A percentile compares a stretch with the other conserved stretches of the same genome.
These are phyloP conservation scores for Paramecium tetraurelia DNA, from an alignment of 73 alveolate species.

Conservation along the genomic window DNA sequence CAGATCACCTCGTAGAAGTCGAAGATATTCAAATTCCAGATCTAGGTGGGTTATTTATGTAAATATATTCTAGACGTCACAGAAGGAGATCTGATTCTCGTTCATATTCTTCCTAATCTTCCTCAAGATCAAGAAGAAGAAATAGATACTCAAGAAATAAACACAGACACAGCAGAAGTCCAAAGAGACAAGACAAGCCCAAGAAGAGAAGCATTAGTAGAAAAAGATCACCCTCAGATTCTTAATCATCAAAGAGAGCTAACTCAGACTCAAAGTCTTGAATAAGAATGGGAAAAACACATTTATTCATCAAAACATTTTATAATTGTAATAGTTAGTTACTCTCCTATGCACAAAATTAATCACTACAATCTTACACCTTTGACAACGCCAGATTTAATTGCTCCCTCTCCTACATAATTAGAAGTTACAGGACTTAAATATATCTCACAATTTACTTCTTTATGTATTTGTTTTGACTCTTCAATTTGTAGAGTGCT, in stretches of 20 bases:
- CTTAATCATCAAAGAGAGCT: neutral
- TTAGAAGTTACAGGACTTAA: neutral
- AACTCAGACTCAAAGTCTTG: slow-evolving; percentile 13
- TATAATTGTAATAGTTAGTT: neutral
- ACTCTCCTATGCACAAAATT: neutral
- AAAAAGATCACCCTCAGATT: neutral
- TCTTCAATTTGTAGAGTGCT: slow-evolving; percentile 9
- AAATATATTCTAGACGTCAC: neutral
- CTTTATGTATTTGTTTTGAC: neutral
- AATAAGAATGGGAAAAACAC: slow-evolving; percentile 7
- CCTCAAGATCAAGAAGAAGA: slow-evolving; percentile 4
- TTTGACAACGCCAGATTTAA: neutral
- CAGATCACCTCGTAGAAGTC: slow-evolving; percentile 3
- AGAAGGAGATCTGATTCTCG: slow-evolving; percentile 18
- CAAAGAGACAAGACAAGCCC: neutral
- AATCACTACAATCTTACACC: slow-evolving; percentile 20
- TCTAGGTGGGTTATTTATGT: neutral
- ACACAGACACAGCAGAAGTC: neutral
- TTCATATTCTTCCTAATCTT: neutral
- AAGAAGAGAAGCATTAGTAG: neutral
- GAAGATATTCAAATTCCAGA: slow-evolving; percentile 26
- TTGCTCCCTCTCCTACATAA: neutral
- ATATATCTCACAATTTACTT: neutral
- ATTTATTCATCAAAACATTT: neutral
- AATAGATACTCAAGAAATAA: neutral